Evolutionary conservation across 1,284 basidiomycete genomes (phyloP), one percentile per base, ranked within the genome.

Genomic region (Prillingera fragicola): DNA sequence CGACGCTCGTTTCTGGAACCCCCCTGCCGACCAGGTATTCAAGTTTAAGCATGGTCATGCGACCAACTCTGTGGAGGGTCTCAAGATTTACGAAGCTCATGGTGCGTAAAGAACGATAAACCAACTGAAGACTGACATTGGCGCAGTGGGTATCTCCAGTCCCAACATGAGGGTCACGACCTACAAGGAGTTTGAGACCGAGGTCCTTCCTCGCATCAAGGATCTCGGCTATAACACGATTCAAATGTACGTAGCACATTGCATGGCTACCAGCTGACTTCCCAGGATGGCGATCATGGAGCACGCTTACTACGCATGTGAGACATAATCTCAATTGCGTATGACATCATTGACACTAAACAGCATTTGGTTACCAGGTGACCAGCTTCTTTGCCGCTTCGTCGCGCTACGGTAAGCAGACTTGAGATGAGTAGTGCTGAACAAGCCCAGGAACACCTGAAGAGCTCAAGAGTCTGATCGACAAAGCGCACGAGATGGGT

Each of bases 1-100:
- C 71, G 94, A 98, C 50, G 88, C 88, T 19, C 81, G 89, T n/a
- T 96, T 97, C 74, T 98, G 94, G 94, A 96, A 97, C 66, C 94
- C 94, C 1, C 81, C 89, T 19, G 58, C 74, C 32, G 66, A 75
- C 15, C 70, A 87, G 54, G 75, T 67, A 36, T 95, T 97, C 74
- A 73, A 75, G 23, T 92, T 95, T 76, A 95, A 90, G 71, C 77
- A 95, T 64, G 60, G 60, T 1, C 63, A 68, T 43, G 63, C 66
- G 2, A 61, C 52, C 9, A 51, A 57, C 21, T 43, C 60, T 1
- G 44, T 61, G 3, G 75, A 76, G 22, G 80, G 83, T 25, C 71
- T 86, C 43, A 85, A 85, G 60, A 91, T 98, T 48, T 98, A 98
- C 65, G 94, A 98, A 67, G 94, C 94, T 0, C 94, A 98, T 63